Evolutionary conservation across 2,329 filamentous ascomycete genomes (phyloP).

Genomic region (Stemphylium lycopersici): DNA sequence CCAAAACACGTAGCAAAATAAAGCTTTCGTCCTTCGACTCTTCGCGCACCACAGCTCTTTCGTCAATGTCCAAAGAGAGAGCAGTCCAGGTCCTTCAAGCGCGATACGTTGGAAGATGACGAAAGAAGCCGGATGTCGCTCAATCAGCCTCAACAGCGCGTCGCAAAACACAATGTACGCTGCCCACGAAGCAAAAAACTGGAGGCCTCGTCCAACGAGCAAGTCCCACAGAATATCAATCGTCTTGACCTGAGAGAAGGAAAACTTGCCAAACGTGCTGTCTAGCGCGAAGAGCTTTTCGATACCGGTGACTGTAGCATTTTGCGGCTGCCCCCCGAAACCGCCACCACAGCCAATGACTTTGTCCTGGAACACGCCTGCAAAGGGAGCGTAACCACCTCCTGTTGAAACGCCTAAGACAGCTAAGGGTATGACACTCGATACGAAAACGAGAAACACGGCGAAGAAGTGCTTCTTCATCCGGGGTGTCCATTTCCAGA

Average conservation of each 20-base stretch:
- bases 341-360: constrained; percentile 17
- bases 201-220: constrained; percentile 40
- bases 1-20: constrained; percentile 42
- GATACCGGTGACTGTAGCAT: constrained; percentile 27
- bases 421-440: constrained; percentile 16
- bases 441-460: constrained; percentile 11
- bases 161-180: constrained; percentile 45
- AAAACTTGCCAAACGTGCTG: constrained; percentile 26
- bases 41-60: constrained; percentile 32
- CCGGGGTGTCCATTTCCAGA: constrained; percentile 1
- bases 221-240: constrained; percentile 49
- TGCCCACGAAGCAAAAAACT: constrained; percentile 36
- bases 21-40: constrained; percentile 27
- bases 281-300: constrained; percentile 41
- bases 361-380: constrained; percentile 21
- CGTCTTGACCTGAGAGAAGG: constrained; percentile 43
- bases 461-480: constrained; percentile 20
- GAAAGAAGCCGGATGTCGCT: constrained; percentile 42
- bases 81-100: constrained; percentile 34
- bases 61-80: constrained; percentile 32
- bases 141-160: constrained; percentile 43
- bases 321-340: constrained; percentile 12
- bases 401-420: constrained; percentile 14
- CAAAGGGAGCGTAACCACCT: constrained; percentile 1
- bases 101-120: constrained; percentile 43